Evolutionary conservation across 2,329 filamentous ascomycete genomes (phyloP), one percentile per base, ranked within the genome.

Genomic region (Passalora sequoiae): DNA sequence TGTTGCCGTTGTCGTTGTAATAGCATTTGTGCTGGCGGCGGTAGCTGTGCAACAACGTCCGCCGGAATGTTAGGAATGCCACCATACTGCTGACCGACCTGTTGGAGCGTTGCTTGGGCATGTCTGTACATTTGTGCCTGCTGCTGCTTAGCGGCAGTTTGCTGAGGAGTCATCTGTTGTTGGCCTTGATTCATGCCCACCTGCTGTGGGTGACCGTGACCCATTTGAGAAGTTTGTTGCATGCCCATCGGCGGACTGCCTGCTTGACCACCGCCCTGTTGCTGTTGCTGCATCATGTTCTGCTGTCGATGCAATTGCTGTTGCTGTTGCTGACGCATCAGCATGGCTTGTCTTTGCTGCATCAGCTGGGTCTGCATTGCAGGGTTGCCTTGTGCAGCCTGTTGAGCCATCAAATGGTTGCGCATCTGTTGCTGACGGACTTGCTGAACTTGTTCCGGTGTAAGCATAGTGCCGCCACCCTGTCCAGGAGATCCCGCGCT

Each of bases 401-500:
- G 17, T 51, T 53, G 49, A 17, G 48, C 49, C 38, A 53, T 48
- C 38, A 50, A 46, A 35, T 64, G 61, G 30, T 64, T 60, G 20
- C 42, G 54, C 16, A 61, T 56, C 20, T 64, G 55, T 12, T 61
- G 59, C 40, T 66, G 61, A 37, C 62, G 59, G 30, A 65, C 60
- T 15, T 63, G 54, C 39, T 65, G 62, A 20, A 65, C 56, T 22
- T 61, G 58, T 43, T 58, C 51, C 3, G 59, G 60, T 21, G 56
- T 60, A 55, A 60, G 56, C 37, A 43, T 46, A 24, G 27, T 40
- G n/a, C 38, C 40, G 13, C 15, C 41, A 19, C 20, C 38, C 28
- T 21, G 21, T 27, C 35, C 13, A 51, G 44, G 16, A 48, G 51
- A 9, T 44, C 48, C 24, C 44, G 50, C 19, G 46, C 44, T n/a